Percentiles rank a stretch among this genome's conserved stretches.
These are phyloP conservation scores for Amylostereum chailletii DNA, from an alignment of 1,284 basidiomycete species.

Conservation along the genomic window DNA sequence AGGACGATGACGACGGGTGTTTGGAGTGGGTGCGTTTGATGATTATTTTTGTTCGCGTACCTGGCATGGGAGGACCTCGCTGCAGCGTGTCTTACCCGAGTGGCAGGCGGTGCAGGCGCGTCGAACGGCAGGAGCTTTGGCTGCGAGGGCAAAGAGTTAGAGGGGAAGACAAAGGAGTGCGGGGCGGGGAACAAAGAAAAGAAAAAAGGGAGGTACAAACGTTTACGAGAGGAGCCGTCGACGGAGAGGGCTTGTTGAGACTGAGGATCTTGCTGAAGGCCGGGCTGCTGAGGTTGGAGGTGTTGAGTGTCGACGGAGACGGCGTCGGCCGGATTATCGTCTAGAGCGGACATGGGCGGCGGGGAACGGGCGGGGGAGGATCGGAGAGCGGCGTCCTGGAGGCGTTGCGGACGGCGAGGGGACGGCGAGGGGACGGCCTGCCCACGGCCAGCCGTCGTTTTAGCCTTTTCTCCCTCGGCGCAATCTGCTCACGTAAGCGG, in stretches of 20 bases:
- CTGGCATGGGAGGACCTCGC: conserved; percentile 71
- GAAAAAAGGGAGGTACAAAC: conserved; percentile 20
- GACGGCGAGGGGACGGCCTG: no score
- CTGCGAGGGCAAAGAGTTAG: conserved; percentile 26
- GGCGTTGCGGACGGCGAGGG: no score
- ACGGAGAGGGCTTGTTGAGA: conserved; percentile 12
- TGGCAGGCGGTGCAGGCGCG: conserved; percentile 73
- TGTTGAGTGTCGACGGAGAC: conserved; percentile 44
- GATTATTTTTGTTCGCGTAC: conserved; percentile 25
- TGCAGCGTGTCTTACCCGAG: conserved; percentile 70
- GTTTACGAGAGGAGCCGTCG: conserved; percentile 35
- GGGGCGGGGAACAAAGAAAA: conserved; percentile 9
- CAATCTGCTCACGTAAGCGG: no score
- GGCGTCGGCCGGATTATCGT: conserved; percentile 46
- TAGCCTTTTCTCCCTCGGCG: no score
- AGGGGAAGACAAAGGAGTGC: conserved; percentile 9
- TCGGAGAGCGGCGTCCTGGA: conserved; percentile 12
- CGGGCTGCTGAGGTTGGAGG: conserved; percentile 28
- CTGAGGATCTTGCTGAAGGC: conserved; percentile 19
- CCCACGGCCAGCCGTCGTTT: no score
- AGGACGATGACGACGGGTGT: conserved; percentile 2
- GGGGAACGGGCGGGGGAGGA: conserved; percentile 29
- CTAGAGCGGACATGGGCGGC: conserved; percentile 56
- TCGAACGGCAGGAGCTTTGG: conserved; percentile 69
- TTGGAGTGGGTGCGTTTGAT: conserved; percentile 3